Evolutionary conservation across 2,329 filamentous ascomycete species (phyloP).

Genomic region (Colletotrichum orchidophilum): DNA sequence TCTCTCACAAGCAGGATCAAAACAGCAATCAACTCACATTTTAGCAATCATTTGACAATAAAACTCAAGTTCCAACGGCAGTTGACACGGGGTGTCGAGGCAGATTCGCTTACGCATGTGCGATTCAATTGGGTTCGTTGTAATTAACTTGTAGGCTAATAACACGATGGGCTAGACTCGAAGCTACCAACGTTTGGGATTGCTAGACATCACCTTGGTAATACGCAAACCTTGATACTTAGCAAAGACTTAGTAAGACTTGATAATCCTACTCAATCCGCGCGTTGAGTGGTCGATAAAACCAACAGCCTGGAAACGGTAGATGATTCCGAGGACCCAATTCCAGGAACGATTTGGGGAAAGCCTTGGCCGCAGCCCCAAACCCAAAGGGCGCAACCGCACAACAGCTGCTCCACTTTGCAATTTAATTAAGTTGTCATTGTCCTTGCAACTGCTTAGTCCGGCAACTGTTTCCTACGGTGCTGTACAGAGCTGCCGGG

Average conservation of each 20-base stretch:
- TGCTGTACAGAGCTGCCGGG: not conserved
- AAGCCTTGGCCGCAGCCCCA: not conserved
- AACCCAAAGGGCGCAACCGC: no score
- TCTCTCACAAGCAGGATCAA: not conserved
- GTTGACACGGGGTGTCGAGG: not conserved
- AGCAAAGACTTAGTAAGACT: not conserved
- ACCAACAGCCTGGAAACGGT: not conserved
- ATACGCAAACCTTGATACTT: not conserved
- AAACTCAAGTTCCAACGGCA: no score
- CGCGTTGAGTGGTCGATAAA: not conserved
- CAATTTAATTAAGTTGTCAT: not conserved
- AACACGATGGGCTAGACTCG: not conserved
- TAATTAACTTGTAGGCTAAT: not conserved
- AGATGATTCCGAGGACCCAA: not conserved
- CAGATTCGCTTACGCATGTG: not conserved
- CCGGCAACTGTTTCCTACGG: not conserved
- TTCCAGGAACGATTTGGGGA: not conserved
- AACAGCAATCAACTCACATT: not conserved
- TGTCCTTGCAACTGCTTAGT: not conserved
- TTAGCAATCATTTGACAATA: not conserved
- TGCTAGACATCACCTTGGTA: not conserved
- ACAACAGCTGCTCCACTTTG: not conserved
- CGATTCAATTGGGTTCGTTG: not conserved
- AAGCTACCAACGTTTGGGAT: not conserved
- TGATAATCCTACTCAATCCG: not conserved